Conservation (phyloP, 176 grass and related monocot genomes). For the Coix lacrymajobi region DNA sequence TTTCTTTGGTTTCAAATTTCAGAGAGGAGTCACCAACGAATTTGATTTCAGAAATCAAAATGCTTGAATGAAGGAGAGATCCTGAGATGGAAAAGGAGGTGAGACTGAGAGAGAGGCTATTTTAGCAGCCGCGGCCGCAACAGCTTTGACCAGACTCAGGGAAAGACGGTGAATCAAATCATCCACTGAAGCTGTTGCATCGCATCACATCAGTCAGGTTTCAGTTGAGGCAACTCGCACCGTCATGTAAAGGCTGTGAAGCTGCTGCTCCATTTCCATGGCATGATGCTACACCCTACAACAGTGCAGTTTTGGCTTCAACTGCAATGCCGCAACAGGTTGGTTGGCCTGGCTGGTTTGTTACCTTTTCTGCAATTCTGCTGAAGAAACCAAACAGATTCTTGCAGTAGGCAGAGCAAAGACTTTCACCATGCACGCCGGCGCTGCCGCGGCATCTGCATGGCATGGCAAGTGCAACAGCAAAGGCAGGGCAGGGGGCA, state of each 20-base stretch:
- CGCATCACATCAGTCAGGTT: neutral
- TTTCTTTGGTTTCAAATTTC: constrained; percentile 27
- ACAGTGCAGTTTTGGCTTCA: neutral
- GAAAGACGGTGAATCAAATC: constrained; percentile 24
- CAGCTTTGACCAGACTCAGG: constrained; percentile 8
- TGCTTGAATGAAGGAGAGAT: neutral
- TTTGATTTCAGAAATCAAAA: neutral
- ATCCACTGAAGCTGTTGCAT: neutral
- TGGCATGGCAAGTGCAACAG: neutral
- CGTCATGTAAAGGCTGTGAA: constrained; percentile 25
- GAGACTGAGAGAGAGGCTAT: neutral
- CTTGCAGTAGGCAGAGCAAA: neutral
- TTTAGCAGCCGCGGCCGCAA: neutral
- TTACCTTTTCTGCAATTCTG: neutral
- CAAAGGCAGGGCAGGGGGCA: neutral
- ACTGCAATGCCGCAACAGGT: neutral
- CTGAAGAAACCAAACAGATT: neutral
- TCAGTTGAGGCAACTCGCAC: neutral
- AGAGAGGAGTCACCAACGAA: neutral
- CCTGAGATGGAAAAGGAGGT: neutral
- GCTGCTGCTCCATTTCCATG: neutral
- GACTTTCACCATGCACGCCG: neutral
- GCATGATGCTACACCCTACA: neutral
- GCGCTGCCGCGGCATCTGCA: neutral
- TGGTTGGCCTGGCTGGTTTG: neutral